Evolutionary conservation across 2,329 filamentous ascomycete species (phyloP).

Genomic region (Ophiocordyceps sinensis): DNA sequence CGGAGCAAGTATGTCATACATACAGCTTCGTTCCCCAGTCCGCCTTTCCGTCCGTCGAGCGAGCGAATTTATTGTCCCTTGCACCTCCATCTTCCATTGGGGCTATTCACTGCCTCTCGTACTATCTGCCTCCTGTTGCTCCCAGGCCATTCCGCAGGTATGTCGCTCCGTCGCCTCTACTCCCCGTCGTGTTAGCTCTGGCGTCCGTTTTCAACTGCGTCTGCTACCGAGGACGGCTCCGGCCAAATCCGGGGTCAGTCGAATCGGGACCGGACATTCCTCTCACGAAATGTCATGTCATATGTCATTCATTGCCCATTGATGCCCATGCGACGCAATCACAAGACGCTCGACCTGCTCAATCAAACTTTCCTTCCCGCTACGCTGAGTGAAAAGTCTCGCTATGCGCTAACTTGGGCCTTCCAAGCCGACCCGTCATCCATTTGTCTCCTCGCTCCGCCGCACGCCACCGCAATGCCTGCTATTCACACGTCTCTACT

Average conservation of each 20-base stretch:
- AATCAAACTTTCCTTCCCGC: background rate
- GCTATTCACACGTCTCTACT: constrained; percentile 21
- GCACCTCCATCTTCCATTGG: too few species aligned
- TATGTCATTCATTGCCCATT: background rate
- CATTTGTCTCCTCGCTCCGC: constrained; percentile 6
- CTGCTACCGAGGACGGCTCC: background rate
- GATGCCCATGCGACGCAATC: background rate
- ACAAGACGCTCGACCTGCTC: background rate
- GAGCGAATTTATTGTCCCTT: too few species aligned
- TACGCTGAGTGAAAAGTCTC: background rate
- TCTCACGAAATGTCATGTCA: too few species aligned
- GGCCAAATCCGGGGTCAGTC: background rate
- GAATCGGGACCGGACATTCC: background rate
- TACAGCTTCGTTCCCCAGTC: too few species aligned
- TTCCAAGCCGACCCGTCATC: background rate
- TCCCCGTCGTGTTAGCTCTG: background rate
- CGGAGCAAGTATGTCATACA: too few species aligned
- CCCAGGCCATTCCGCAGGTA: too few species aligned
- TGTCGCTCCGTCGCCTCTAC: too few species aligned
- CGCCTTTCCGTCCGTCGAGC: too few species aligned
- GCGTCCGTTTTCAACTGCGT: background rate
- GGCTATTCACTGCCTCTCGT: too few species aligned
- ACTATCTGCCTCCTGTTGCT: too few species aligned
- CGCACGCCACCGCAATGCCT: constrained; percentile 22
- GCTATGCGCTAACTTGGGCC: background rate